These are phyloP conservation scores for Beauveria pseudobassiana DNA, from an alignment of 2,329 filamentous ascomycete species.

Conservation along the genomic window DNA sequence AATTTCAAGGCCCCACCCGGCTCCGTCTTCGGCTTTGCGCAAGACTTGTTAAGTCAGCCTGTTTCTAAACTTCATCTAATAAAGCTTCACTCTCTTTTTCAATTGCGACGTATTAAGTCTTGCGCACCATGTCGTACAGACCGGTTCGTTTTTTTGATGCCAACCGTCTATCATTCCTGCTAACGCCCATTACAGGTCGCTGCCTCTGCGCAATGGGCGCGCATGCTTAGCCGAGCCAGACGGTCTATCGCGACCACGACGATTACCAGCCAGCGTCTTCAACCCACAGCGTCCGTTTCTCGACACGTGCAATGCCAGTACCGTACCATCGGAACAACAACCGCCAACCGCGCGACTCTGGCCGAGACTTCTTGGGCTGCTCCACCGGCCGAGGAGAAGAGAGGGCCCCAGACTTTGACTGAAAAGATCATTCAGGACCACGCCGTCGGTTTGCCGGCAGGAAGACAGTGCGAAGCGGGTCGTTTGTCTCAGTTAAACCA, in stretches of 20 bases:
- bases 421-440: constrained; percentile 89
- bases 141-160: neutral
- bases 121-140: constrained; percentile 6
- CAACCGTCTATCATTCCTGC: neutral
- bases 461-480: constrained; percentile 69
- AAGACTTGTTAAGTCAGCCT: neutral
- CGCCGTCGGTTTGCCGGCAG: constrained; percentile 64
- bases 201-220: constrained; percentile 1
- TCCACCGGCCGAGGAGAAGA: neutral
- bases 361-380: neutral
- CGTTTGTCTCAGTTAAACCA: constrained; percentile 73
- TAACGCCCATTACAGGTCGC: neutral
- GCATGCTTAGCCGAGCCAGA: neutral
- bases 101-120: neutral
- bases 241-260: neutral
- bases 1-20: neutral
- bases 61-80: neutral
- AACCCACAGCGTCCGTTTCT: neutral
- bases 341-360: neutral
- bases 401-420: constrained; percentile 68
- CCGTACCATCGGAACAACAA: neutral
- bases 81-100: neutral
- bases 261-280: neutral
- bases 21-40: constrained; percentile 3
- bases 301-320: neutral